Evolutionary conservation across 768 basidiomycete genomes (phyloP).

Genomic region (Hericium rajendrae): DNA sequence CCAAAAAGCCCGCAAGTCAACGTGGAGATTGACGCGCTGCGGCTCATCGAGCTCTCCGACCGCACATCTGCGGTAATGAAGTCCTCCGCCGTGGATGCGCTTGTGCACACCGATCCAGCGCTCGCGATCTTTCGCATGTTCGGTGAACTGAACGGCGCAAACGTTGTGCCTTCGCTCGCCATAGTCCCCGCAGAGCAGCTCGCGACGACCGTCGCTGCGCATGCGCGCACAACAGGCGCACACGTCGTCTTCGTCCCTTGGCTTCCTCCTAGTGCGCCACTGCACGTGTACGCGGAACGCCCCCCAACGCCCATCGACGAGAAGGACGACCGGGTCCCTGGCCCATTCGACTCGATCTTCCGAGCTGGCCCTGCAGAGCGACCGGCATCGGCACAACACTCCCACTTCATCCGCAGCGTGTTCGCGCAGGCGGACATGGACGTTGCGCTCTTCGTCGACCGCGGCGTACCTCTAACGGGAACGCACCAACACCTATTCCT

Average conservation of each 20-base stretch:
- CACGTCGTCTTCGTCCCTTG: slow-evolving; percentile 83
- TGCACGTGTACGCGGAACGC: slow-evolving; percentile 10
- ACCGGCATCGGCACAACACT: slow-evolving; percentile 50
- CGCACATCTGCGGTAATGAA: slow-evolving; percentile 58
- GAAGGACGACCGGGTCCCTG: slow-evolving; percentile 1
- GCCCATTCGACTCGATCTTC: slow-evolving; percentile 68
- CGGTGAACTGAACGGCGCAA: slow-evolving; percentile 58
- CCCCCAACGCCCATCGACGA: background rate
- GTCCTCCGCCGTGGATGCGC: slow-evolving; percentile 52
- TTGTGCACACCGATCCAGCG: slow-evolving; percentile 65
- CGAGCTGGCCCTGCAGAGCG: slow-evolving; percentile 23
- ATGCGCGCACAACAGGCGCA: slow-evolving; percentile 46
- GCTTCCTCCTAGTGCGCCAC: slow-evolving; percentile 35
- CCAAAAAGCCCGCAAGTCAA: slow-evolving; percentile 7
- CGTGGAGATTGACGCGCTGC: slow-evolving; percentile 64
- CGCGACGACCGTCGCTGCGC: slow-evolving; percentile 56
- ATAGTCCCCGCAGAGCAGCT: slow-evolving; percentile 76
- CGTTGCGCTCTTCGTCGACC: slow-evolving; percentile 79
- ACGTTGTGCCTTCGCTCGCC: slow-evolving; percentile 53
- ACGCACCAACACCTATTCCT: slow-evolving; percentile 60
- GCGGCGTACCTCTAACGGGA: slow-evolving; percentile 25
- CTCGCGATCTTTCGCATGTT: slow-evolving; percentile 71
- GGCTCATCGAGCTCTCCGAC: slow-evolving; percentile 76
- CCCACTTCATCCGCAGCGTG: slow-evolving; percentile 76
- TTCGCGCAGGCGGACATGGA: slow-evolving; percentile 65